Evolutionary conservation across 768 basidiomycete species (phyloP), one percentile per base, ranked within the genome.

Genomic region (Paxillus ammoniavirescens): DNA sequence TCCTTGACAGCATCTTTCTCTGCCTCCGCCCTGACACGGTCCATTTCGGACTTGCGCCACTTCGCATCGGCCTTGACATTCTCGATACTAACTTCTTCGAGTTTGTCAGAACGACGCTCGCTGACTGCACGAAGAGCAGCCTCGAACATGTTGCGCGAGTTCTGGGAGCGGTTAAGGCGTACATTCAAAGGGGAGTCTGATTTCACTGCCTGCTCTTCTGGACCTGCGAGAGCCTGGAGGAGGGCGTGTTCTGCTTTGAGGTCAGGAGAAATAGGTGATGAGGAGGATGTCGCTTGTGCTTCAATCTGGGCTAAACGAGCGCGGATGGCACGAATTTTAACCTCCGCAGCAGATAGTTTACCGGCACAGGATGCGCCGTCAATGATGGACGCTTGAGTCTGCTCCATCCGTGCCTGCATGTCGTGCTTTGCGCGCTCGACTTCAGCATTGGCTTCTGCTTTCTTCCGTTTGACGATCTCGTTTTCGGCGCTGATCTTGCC

Each of bases 41-140:
- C 90, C 77, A 92, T 83, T 62, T 87, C 86, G 2, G 84, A 81
- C 64, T 79, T 85, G 53, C 79, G 78, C 68, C 76, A 80, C 47
- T 76, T 74, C 1, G 85, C 85, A 54, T 90, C 86, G 21, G 87
- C 77, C 63, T 84, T 87, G 62, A 94, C 73, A 57, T 82, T 87
- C 55, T 90, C 86, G 23, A 83, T 65, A 61, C 77, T 81, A 37
- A 80, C 62, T 26, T 91, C 87, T 64, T 93, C 92, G 35, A 92
- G 71, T 59, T 84, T 84, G 57, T 91, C 89, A 4, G 86, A 89
- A 55, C 80, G 84, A 50, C 92, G 77, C 63, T 94, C 89, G 33
- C 86, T 83, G 46, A 86, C 84, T 14, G 90, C 90, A n/a, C 88
- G 82, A 65, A 93, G 80, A 36, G 88, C 90, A 14, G 89, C 91